Base-by-base conservation (phyloP, 2,329 filamentous ascomycete species). In the Paecilomyces fulvus region DNA sequence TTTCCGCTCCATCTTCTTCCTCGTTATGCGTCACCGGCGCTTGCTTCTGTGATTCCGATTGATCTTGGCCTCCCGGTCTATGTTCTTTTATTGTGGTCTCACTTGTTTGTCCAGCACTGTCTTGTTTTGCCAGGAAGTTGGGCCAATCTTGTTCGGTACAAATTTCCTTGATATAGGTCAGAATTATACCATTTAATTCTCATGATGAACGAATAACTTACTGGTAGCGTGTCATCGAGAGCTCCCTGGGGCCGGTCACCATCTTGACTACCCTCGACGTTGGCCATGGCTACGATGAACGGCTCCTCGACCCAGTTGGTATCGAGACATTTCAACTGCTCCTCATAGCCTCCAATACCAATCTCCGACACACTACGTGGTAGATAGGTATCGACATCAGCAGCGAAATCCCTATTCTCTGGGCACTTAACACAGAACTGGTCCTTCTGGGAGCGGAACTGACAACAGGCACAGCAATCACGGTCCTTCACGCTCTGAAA, bases 221-320 rank as follows among this genome's bases (percentile, higher is more conserved):
- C 48, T 25, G 49, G n/a, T 14, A 50, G 14, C 6, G 58, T 58
- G 46, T 60, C 58, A 9, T 52, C 31, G 20, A 60, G 25, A 49
- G 51, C 56, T 30, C 57, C 52, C n/a, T 58, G 54, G 14, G 54
- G 54, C n/a, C 49, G 57, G 37, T 31, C 51, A 2, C 21, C 30
- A 25, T 53, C 30, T 37, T 23, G n/a, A 53, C 12, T 53, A n/a
- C 12, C n/a, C 30, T 52, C 50, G 12, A 59, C 48, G 9, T 52
- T 51, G 23, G 54, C 54, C 52, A 58, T 28, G 51, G 55, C 55
- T 11, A 61, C 58, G 10, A 60, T 54, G 14, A 61, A 56, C 12
- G 59, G 58, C 43, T 61, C 58, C 21, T 58, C 58, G 21, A 58
- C 56, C 58, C 56, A 60, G 17, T 58, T 53, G 20, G 58, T 52